phyloP scores from a whole-genome alignment of 352 stramenopile genomes.

The Elongisporangium anandrum region DNA sequence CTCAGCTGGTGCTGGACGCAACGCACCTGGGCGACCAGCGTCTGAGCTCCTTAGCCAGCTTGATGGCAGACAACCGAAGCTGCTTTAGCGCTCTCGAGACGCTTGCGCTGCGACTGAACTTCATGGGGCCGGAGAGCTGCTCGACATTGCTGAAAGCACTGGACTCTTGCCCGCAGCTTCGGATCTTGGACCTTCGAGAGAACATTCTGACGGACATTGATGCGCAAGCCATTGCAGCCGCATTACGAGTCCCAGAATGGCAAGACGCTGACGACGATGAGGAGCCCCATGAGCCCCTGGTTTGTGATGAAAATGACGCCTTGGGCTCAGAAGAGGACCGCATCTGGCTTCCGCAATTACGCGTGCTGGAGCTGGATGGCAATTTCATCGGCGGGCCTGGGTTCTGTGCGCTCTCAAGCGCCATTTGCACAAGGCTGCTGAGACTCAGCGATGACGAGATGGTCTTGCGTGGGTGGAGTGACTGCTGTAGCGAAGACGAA shows the following conservation, averaged over 20 bases:
- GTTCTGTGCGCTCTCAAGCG: slow-evolving; percentile 53
- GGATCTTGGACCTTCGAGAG: slow-evolving; percentile 30
- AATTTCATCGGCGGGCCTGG: slow-evolving; percentile 70
- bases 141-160: slow-evolving; percentile 28
- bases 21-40: slow-evolving; percentile 54
- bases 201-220: slow-evolving; percentile 67
- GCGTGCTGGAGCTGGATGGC: slow-evolving; percentile 35
- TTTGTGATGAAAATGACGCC: background rate
- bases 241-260: slow-evolving; percentile 22
- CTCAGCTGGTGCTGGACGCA: slow-evolving; percentile 44
- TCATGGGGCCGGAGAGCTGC: slow-evolving; percentile 50
- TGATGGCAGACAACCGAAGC: slow-evolving; percentile 17
- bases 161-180: slow-evolving; percentile 14
- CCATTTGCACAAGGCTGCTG: slow-evolving; percentile 19
- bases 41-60: slow-evolving; percentile 22
- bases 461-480: background rate
- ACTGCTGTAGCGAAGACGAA: background rate
- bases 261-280: slow-evolving; percentile 9
- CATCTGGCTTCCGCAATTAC: slow-evolving; percentile 18
- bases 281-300: background rate
- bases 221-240: slow-evolving; percentile 31
- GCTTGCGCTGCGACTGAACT: slow-evolving; percentile 55
- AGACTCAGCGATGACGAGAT: background rate
- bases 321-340: slow-evolving; percentile 5
- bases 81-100: slow-evolving; percentile 29